These are phyloP conservation scores for Paraconiothyrium brasiliense DNA, from an alignment of 2,329 filamentous ascomycete species.

Conservation along the genomic window DNA sequence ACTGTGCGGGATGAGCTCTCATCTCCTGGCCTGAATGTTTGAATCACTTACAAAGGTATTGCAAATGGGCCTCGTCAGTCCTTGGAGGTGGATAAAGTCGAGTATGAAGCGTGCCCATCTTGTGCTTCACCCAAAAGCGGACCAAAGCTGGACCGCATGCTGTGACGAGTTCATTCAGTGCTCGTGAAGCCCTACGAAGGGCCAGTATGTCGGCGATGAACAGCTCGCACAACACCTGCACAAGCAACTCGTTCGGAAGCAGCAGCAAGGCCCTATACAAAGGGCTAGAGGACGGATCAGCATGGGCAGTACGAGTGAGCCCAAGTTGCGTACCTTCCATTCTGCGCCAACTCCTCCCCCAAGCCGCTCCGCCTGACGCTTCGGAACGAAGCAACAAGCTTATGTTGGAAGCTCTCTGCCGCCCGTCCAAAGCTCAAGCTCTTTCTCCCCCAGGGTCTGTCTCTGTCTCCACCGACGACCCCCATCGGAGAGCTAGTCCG, in stretches of 20 bases:
- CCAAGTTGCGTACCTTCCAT: slow-evolving; percentile 33
- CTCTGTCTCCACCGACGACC: slow-evolving; percentile 23
- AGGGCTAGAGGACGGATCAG: slow-evolving; percentile 28
- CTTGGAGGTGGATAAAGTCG: slow-evolving; percentile 46
- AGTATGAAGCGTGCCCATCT: slow-evolving; percentile 45
- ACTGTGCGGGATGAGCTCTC: slow-evolving; percentile 18
- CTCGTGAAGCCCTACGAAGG: slow-evolving; percentile 41
- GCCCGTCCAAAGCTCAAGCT: slow-evolving; percentile 43
- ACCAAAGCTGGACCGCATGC: slow-evolving; percentile 45
- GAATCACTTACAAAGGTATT: slow-evolving; percentile 33
- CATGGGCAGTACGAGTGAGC: neutral
- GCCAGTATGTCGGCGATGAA: slow-evolving; percentile 46
- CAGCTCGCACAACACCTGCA: slow-evolving; percentile 45
- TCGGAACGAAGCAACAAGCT: slow-evolving; percentile 43
- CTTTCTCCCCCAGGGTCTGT: slow-evolving; percentile 35
- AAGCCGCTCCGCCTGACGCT: slow-evolving; percentile 36
- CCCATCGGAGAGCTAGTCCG: slow-evolving; percentile 30
- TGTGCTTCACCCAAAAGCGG: slow-evolving; percentile 46
- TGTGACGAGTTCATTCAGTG: slow-evolving; percentile 43
- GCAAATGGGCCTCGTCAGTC: slow-evolving; percentile 41
- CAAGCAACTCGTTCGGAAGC: slow-evolving; percentile 47
- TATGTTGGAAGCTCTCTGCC: slow-evolving; percentile 44
- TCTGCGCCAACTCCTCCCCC: slow-evolving; percentile 29
- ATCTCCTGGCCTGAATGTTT: neutral
- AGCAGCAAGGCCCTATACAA: slow-evolving; percentile 45